Evolutionary conservation across 169 alveolate genomes (phyloP).

Genomic region (Plasmodium coatneyi): DNA sequence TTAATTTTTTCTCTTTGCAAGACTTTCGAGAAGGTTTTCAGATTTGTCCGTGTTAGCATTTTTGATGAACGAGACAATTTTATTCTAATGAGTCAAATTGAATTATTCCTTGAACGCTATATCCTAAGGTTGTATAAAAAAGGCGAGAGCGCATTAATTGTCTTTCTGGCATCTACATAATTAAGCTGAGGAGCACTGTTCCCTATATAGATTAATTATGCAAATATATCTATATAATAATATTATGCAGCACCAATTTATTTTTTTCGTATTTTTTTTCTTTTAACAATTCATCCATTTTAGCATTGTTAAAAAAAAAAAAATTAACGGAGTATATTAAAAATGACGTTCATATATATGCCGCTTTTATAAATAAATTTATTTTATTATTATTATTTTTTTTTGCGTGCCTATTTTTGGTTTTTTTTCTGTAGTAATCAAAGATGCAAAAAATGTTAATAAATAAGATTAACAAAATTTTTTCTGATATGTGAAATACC

Average conservation of each 20-base stretch:
- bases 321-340: background rate
- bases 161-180: background rate
- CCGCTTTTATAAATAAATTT: background rate
- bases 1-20: background rate
- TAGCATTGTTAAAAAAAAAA: background rate
- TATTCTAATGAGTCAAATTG: background rate
- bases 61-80: background rate
- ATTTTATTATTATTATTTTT: background rate
- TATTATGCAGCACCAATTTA: background rate
- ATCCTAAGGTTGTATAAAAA: background rate
- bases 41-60: background rate
- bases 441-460: background rate
- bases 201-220: background rate
- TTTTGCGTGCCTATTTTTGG: background rate
- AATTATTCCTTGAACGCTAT: background rate
- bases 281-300: background rate
- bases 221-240: background rate
- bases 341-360: background rate
- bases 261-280: background rate
- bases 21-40: background rate
- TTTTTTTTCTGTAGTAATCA: background rate
- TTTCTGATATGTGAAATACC: background rate
- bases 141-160: background rate
- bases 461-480: background rate
- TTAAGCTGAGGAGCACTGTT: background rate